Conservation (phyloP, 805 yeast genomes). For the Ogataea paraovalis region DNA sequence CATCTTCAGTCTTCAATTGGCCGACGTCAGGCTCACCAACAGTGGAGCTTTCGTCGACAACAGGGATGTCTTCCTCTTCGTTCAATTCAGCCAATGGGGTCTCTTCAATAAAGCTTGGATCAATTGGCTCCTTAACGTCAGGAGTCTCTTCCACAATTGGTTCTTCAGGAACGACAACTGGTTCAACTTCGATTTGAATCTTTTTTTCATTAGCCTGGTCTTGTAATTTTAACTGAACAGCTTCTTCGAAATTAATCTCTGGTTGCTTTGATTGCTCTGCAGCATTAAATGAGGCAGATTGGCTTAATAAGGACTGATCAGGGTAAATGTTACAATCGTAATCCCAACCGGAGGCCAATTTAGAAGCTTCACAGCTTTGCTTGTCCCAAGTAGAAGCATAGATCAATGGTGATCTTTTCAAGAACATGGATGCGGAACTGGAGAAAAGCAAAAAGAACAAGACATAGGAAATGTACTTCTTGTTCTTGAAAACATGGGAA, state of each 20-base stretch:
- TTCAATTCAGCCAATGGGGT: constrained; percentile 8
- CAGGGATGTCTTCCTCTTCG: constrained; percentile 3
- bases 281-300: constrained; percentile 4
- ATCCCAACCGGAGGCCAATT: constrained; percentile 74
- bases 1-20: constrained; percentile 8
- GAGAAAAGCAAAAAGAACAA: constrained; percentile 46
- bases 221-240: constrained; percentile 6
- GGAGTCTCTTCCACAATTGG: constrained; percentile 6
- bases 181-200: constrained; percentile 1
- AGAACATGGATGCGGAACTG: constrained; percentile 51
- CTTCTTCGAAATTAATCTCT: constrained; percentile 12
- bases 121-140: constrained; percentile 3
- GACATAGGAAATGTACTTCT: constrained; percentile 41
- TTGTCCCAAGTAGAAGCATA: constrained; percentile 82
- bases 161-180: no score
- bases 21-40: constrained; percentile 16
- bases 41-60: constrained; percentile 8
- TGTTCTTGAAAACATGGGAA: constrained; percentile 30
- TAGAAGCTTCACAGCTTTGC: constrained; percentile 56
- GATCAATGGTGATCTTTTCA: constrained; percentile 63
- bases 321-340: constrained; percentile 69
- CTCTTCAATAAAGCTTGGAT: constrained; percentile 12
- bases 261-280: constrained; percentile 6
- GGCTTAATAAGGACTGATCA: constrained; percentile 6
- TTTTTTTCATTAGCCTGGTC: not conserved